Evolutionary conservation across 1,139 yeast species (phyloP).

Genomic region (Hanseniaspora uvarum): DNA sequence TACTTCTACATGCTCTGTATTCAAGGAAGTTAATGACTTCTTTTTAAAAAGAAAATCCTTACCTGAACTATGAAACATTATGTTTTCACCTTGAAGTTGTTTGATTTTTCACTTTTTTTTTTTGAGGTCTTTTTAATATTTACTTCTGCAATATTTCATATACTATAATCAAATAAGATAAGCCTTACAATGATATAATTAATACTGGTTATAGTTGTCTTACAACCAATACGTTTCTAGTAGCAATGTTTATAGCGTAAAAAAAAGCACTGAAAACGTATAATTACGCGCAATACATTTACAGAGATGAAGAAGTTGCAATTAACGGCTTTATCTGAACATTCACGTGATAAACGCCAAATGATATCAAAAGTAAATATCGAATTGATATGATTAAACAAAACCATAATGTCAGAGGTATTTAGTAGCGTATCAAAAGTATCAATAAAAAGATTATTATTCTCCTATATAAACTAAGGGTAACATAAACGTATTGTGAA

Average conservation of each 20-base stretch:
- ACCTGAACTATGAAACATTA: constrained; percentile 6
- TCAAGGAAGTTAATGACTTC: background rate
- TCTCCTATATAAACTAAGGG: background rate
- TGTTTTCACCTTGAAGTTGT: background rate
- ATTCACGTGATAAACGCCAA: background rate
- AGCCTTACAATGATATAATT: no score
- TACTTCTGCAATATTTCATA: no score
- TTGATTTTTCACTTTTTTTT: background rate
- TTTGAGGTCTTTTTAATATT: background rate
- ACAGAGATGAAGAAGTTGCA: background rate
- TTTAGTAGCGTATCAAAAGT: background rate
- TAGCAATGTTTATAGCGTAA: no score
- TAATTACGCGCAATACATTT: background rate
- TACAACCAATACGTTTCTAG: no score
- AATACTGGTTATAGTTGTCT: no score
- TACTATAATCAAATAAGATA: no score
- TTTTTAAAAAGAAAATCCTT: background rate
- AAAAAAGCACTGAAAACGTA: no score
- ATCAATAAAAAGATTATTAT: background rate
- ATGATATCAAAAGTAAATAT: no score
- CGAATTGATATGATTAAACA: background rate
- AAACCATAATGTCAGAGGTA: background rate
- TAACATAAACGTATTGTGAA: background rate
- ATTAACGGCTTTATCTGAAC: background rate
- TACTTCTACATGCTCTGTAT: constrained; percentile 3